Evolutionary conservation across 2,329 filamentous ascomycete genomes (phyloP).

Genomic region (Monosporascus ibericus): DNA sequence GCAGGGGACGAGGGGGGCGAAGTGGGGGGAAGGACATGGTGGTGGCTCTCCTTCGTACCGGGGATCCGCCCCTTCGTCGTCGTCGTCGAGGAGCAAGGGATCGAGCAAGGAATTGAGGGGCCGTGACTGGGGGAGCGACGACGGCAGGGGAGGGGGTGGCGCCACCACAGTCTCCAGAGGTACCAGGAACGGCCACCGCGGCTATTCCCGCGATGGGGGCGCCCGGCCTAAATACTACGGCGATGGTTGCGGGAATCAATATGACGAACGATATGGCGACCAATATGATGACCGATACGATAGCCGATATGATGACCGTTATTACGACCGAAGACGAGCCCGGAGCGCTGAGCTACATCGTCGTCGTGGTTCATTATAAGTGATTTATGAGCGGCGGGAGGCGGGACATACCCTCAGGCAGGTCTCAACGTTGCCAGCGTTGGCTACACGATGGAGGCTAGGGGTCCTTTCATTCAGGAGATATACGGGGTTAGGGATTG

Average conservation of each 20-base stretch:
- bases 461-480: too few relatives aligned
- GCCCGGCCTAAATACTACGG: not conserved
- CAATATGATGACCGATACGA: slow-evolving; percentile 8
- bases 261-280: slow-evolving; percentile 10
- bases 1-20: slow-evolving; percentile 4
- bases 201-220: not conserved
- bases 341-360: slow-evolving; percentile 9
- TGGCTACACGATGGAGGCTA: too few relatives aligned
- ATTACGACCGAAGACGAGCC: slow-evolving; percentile 9
- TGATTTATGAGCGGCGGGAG: not conserved
- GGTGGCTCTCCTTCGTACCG: too few relatives aligned
- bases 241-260: not conserved
- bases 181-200: not conserved
- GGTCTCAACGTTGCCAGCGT: not conserved
- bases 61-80: too few relatives aligned
- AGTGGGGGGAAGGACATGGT: not conserved
- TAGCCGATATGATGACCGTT: slow-evolving; percentile 6
- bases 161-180: not conserved
- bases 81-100: not conserved
- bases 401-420: not conserved
- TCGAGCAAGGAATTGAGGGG: not conserved
- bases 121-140: not conserved
- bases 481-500: too few relatives aligned
- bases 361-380: slow-evolving; percentile 20
- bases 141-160: not conserved